Base-by-base conservation (phyloP, 2,329 filamentous ascomycete species). In the Rhynchosporium graminicola region DNA sequence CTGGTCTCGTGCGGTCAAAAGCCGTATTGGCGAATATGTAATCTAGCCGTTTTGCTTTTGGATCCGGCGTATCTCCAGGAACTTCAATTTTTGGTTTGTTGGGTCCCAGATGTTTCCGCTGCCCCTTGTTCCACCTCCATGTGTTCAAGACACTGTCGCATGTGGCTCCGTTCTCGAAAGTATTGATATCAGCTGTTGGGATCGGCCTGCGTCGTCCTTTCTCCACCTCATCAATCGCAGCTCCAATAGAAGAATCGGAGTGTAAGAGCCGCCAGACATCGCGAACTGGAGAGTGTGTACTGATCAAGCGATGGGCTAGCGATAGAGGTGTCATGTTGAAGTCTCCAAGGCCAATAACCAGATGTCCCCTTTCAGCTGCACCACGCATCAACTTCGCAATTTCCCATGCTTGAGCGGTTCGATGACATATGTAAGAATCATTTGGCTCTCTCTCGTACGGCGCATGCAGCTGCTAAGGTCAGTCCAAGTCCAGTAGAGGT, bases 321-420 rank as follows among this genome's bases (percentile, higher is more conserved):
- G 91, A 96, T 46, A 89, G 77, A 0, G 95, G 95, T n/a, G 92
- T 80, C 89, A 97, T 96, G 78, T 98, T 98, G 79, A 98, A 97
- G 78, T 98, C 95, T 31, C 95, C 95, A 59, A 97, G 79, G 5
- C 88, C 93, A 48, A 98, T 80, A 57, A 93, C 92, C 36, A 98
- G 81, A 74, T 94, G 90, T 6, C 92, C 92, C 13, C 89, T 82
- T 69, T 92, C 89, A 1, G 87, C 84, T 50, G 94, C 93, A 62
- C 85, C 89, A 55, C 91, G 87, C 78, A 97, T 89, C 50, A 97
- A 82, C 76, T 96, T 97, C 59, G 93, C 85, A 62, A 97, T 90
- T 74, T 97, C 90, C 95, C 95, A 99, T 56, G 92, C 90, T 78
- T 99, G 94, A 3, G 94, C 89, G 20, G 91, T 91, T 62, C 93